Base-by-base conservation (phyloP, 371 early-diverging fungal species). In the Mortierella sp. region DNA sequence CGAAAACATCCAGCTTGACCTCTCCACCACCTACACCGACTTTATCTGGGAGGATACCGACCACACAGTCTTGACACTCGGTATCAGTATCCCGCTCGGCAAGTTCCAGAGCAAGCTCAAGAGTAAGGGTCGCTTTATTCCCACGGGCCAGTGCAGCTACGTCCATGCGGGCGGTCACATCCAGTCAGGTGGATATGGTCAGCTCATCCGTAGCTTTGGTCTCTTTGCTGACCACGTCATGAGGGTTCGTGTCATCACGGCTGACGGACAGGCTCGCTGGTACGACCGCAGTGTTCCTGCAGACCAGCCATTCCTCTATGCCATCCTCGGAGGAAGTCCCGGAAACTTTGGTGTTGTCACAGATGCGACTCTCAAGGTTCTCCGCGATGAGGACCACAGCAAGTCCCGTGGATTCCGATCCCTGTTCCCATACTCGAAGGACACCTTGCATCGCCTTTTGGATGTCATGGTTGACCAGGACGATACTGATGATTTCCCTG, bases 301-400 rank as follows among this genome's bases (percentile, higher is more conserved):
- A 2, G 65, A 68, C 51, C 25, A 68, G 57, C 66, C 64, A 43
- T 65, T 80, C 28, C 59, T 80, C 63, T 66, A 43, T 53, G 81
- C 75, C 7, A 57, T 80, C 51, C 37, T 75, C 50, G 81, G 81
- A 21, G 74, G 80, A 66, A 62, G 62, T 53, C 80, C 74, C 14
- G 80, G 80, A 47, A 80, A 80, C 60, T 80, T 75, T 67, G 81
- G 81, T 29, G 81, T 75, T 50, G 26, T 80, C n/a, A 80, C 81
- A 2, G 37, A 72, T 51, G 69, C 67, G 19, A 75, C 75, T 1
- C 53, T 75, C 52, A 55, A 29, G 14, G 65, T 72, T 14, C 69
- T 58, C 23, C 60, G 46, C 55, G 81, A 80, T 26, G 61, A 74
- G 37, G 75, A 75, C 45, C 25, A 80, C 58, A 62, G 68, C 2